Evolutionary conservation across 2,329 filamentous ascomycete species (phyloP).

Genomic region (Cephalotrichum gorgonifer): DNA sequence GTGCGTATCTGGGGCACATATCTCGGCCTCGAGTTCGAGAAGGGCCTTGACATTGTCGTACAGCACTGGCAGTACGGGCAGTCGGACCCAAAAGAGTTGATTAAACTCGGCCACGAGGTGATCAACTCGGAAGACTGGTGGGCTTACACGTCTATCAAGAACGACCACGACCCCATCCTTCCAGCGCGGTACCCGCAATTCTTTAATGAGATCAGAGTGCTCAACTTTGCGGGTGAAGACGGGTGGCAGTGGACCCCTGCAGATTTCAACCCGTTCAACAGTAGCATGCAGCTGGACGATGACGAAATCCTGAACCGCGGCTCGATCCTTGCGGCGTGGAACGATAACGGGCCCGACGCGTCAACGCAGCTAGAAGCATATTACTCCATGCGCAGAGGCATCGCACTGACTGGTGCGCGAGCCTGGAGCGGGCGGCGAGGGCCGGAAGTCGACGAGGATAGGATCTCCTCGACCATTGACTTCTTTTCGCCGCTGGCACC

Average conservation of each 20-base stretch:
- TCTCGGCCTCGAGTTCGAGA: neutral
- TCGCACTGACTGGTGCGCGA: slow-evolving; percentile 30
- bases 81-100: slow-evolving; percentile 30
- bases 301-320: slow-evolving; percentile 19
- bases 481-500: slow-evolving; percentile 26
- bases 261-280: slow-evolving; percentile 30
- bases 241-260: slow-evolving; percentile 35
- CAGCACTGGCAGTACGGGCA: slow-evolving; percentile 39
- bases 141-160: slow-evolving; percentile 45
- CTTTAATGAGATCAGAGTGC: slow-evolving; percentile 29
- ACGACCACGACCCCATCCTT: slow-evolving; percentile 34
- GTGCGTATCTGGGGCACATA: slow-evolving; percentile 43
- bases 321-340: slow-evolving; percentile 33
- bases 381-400: slow-evolving; percentile 32
- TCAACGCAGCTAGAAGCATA: slow-evolving; percentile 36
- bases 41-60: slow-evolving; percentile 20
- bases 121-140: slow-evolving; percentile 40
- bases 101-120: slow-evolving; percentile 23
- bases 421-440: slow-evolving; percentile 31
- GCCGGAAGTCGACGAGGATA: slow-evolving; percentile 14
- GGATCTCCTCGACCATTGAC: slow-evolving; percentile 21
- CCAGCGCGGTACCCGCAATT: slow-evolving; percentile 35
- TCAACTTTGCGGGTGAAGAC: slow-evolving; percentile 29
- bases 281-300: slow-evolving; percentile 22
- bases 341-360: slow-evolving; percentile 35